Evolutionary conservation across 148 eudicot genomes (phyloP), one percentile per base, ranked within the genome.

Genomic region (Cornus suecica): DNA sequence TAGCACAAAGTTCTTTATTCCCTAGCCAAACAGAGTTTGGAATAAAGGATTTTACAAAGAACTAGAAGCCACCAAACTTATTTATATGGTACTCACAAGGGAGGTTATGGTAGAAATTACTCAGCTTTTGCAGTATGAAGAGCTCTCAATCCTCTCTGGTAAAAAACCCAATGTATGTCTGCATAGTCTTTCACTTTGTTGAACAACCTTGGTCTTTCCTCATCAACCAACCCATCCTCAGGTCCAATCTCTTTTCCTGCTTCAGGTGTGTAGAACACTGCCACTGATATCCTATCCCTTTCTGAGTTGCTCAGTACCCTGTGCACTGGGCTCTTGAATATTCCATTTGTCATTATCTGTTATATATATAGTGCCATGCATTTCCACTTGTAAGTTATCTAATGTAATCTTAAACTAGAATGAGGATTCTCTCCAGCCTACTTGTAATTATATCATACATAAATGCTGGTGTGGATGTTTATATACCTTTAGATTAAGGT

Each of bases 271-370:
- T 83, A 83, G 63, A 83, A 83, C 80, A 84, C 25, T 0, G 83
- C 85, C 5, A 84, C 51, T 10, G 89, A 83, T 5, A 83, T 74
- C 76, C 87, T 81, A 32, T 81, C 83, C 34, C 30, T 81, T 48
- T 81, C 77, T 6, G 86, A 75, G 77, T 78, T 68, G 28, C 75
- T 77, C 67, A 86, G n/a, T 23, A 81, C 89, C 76, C 89, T 79
- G 58, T 81, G 89, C 85, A 81, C 87, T 7, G 81, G 83, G 74
- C 87, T 84, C 76, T 77, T 86, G 85, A 81, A 83, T 70, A 79
- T 71, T 11, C 89, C 89, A 28, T 86, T 86, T 4, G 80, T 80
- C 81, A 83, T 83, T 67, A 83, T 86, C 89, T 86, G 79, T n/a
- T n/a, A n/a, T n/a, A n/a, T n/a, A n/a, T n/a, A n/a, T 18, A 42